Base-by-base conservation (phyloP, 2,329 filamentous ascomycete genomes). In the Exophiala alcalophila region DNA sequence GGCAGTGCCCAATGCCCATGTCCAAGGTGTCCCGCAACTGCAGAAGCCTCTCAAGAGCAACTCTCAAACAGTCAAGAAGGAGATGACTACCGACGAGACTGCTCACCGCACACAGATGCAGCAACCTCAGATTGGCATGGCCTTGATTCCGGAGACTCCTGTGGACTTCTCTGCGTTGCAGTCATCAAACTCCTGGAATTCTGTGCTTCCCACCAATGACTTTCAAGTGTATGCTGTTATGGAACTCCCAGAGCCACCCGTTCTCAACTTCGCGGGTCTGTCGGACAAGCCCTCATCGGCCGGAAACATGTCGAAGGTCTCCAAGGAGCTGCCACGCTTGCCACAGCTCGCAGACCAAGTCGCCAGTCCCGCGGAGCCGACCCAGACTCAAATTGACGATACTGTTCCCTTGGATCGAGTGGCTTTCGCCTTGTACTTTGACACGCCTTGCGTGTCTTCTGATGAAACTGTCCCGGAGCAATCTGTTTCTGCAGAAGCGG, bases 141-240 rank as follows among this genome's bases (percentile, higher is more conserved):
- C 84, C 44, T 84, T 90, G 76, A 80, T 94, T 32, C 86, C 88
- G 1, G 88, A 94, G 66, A 81, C 85, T 56, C 74, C 70, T 38
- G 73, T 89, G 65, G 85, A 94, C 58, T 82, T 89, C 57, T 79
- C 81, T 40, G 78, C 84, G 67, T 74, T 92, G 57, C 76, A 78
- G 57, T 64, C 89, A 31, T 39, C 41, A 6, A 77, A 77, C 58
- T 62, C 65, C 15, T 72, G 69, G 67, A 69, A 68, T 52, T 65
- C 67, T 4, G 66, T 65, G 2, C 66, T 70, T 25, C 68, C 71
- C 27, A 63, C 68, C 52, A 70, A 65, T 54, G 69, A 71, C 45
- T 59, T 67, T 6, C 58, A 67, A 10, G 65, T 73, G 34, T 94
- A 85, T 58, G 78, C 86, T 35, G 78, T 90, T 11, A 65, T 78